Percentiles rank a stretch among this genome's conserved stretches.
These are phyloP conservation scores for Geotrichum bryndzae DNA, from an alignment of 1,139 yeast genomes.

Conservation along the genomic window DNA sequence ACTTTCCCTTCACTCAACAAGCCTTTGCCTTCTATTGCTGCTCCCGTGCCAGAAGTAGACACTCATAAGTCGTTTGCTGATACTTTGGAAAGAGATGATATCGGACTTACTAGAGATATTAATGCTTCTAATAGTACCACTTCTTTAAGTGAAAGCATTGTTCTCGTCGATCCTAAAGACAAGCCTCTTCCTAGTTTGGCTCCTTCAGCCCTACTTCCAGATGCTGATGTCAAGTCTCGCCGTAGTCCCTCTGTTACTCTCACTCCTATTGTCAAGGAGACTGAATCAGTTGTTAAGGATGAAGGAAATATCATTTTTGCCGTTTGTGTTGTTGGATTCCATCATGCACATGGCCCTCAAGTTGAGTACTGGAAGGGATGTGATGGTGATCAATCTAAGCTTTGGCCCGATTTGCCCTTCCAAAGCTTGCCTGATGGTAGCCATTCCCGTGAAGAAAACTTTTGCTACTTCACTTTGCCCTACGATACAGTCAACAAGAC, in stretches of 20 bases:
- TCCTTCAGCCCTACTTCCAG: not conserved
- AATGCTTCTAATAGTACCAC: not conserved
- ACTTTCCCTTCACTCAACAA: slow-evolving; percentile 4
- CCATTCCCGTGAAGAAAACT: slow-evolving; percentile 86
- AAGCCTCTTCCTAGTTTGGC: not conserved
- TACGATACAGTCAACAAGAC: slow-evolving; percentile 53
- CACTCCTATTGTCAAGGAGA: slow-evolving; percentile 23
- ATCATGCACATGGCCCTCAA: slow-evolving; percentile 87
- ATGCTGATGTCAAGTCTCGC: not conserved
- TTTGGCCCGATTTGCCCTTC: slow-evolving; percentile 89
- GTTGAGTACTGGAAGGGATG: slow-evolving; percentile 86
- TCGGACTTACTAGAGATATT: not conserved
- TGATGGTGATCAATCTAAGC: slow-evolving; percentile 43
- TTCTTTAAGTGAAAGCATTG: not conserved
- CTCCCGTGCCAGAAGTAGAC: not conserved
- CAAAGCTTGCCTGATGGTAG: slow-evolving; percentile 97
- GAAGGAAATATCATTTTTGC: slow-evolving; percentile 55
- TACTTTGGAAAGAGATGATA: not conserved
- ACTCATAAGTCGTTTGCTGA: not conserved
- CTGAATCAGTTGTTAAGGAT: slow-evolving; percentile 15
- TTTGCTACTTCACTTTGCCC: slow-evolving; percentile 82
- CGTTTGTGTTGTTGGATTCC: slow-evolving; percentile 86
- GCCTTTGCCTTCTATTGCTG: not conserved
- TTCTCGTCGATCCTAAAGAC: not conserved
- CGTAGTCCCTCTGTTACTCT: slow-evolving; percentile 19